Evolutionary conservation across 345 rosid genomes (phyloP), one percentile per base, ranked within the genome.

Genomic region (Diplotaxis tenuifolia): DNA sequence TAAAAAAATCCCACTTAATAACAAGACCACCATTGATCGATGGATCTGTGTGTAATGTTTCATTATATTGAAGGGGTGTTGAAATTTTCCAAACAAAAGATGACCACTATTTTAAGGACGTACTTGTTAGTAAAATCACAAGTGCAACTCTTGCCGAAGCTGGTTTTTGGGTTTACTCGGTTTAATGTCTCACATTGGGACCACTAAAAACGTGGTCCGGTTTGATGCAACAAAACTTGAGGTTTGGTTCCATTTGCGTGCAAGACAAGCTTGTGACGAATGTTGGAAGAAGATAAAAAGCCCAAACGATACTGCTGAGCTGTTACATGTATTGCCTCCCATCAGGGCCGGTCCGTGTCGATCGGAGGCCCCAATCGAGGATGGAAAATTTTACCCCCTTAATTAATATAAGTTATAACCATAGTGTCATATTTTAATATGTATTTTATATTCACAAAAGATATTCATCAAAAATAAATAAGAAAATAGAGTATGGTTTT

Each of bases 41-140:
- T 70, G 54, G 32, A 25, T 64, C 47, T 45, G 32, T 64, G 62
- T 67, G 32, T 31, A 58, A 47, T 67, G 54, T 49, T 7, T 65
- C 25, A 67, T 22, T 59, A n/a, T 47, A 67, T 40, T 31, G 28
- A 67, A 74, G 18, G 32, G 9, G 23, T n/a, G 18, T 45, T 45
- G 19, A 45, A 45, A 45, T 8, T 42, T 42, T 16, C 16, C 4
- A 6, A 42, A 15, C n/a, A 42, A 42, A 42, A n/a, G 18, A 4
- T 45, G 50, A 45, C 4, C 50, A n/a, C n/a, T 45, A 45, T 45
- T 45, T 45, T n/a, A 5, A 45, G 50, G 19, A 45, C 18, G 50
- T n/a, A 45, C 50, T 14, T 42, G 49, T 42, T 23, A 23, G 25
- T 23, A 23, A 23, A 23, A 23, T 25, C 28, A 25, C 2, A 25